Evolutionary conservation across 768 basidiomycete genomes (phyloP).

Genomic region (Hirschioporus abietinus): DNA sequence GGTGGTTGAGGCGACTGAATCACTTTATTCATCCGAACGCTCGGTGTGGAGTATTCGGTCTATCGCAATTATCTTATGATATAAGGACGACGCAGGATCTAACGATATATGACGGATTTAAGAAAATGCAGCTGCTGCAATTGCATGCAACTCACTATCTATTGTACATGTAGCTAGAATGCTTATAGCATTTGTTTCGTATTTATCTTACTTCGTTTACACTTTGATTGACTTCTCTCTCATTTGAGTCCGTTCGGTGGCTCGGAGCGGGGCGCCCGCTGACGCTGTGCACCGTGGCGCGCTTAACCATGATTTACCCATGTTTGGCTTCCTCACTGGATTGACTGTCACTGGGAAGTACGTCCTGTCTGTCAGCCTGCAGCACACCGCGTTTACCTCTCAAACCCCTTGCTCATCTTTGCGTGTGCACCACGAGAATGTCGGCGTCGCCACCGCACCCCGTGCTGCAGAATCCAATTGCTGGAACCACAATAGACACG

Average conservation of each 20-base stretch:
- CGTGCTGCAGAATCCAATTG: conserved; percentile 18
- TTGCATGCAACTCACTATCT: not conserved
- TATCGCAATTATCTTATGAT: not conserved
- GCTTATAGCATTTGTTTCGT: not conserved
- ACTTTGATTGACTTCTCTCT: not conserved
- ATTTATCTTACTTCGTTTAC: not conserved
- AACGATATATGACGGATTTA: not conserved
- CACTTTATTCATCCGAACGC: no score
- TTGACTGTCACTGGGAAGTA: not conserved
- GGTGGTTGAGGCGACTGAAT: conserved; percentile 24
- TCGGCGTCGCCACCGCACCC: conserved; percentile 12
- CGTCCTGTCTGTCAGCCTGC: not conserved
- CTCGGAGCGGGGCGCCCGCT: not conserved
- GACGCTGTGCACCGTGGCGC: not conserved
- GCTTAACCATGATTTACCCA: not conserved
- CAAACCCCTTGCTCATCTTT: not conserved
- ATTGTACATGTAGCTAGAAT: not conserved
- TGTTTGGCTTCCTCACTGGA: not conserved
- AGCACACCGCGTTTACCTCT: not conserved
- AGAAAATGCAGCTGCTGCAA: not conserved
- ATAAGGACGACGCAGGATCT: not conserved
- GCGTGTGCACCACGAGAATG: conserved; percentile 4
- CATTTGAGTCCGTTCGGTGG: not conserved
- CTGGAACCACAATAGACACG: conserved; percentile 21
- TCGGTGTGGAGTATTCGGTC: not conserved